A percentile compares a stretch with the other conserved stretches of the same genome.
These are phyloP conservation scores for Tulasnella sp. DNA, from an alignment of 768 basidiomycete species.

Conservation along the genomic window DNA sequence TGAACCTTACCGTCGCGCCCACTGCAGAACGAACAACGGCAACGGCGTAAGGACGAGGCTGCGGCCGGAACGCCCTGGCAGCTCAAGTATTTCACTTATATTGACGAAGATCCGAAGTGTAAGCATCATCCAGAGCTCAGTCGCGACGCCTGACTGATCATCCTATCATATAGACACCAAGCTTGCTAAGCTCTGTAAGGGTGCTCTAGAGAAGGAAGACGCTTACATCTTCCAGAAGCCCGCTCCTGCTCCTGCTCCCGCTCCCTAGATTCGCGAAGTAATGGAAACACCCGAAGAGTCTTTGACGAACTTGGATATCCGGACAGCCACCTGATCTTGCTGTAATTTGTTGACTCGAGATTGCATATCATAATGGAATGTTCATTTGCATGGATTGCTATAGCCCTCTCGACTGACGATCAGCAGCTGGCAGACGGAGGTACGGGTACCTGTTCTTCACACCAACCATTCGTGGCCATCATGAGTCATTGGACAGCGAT, in stretches of 20 bases:
- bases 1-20: background rate
- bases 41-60: conserved; percentile 72
- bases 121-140: conserved; percentile 28
- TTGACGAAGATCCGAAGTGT: conserved; percentile 69
- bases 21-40: conserved; percentile 80
- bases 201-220: background rate
- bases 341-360: background rate
- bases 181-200: conserved; percentile 12
- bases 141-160: background rate
- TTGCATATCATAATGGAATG: conserved; percentile 1
- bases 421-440: no score
- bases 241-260: no score
- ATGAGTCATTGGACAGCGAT: background rate
- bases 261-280: background rate
- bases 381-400: background rate
- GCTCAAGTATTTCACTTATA: conserved; percentile 65
- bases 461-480: background rate
- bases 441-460: no score
- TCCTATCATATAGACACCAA: conserved; percentile 1
- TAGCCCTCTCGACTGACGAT: no score
- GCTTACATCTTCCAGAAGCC: conserved; percentile 14
- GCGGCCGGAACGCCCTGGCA: conserved; percentile 66
- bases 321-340: background rate
- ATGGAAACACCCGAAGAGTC: background rate
- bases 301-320: background rate